Conservation (phyloP, 202 grass and related monocot genomes). For the Schoenoplectus tabernaemontani region DNA sequence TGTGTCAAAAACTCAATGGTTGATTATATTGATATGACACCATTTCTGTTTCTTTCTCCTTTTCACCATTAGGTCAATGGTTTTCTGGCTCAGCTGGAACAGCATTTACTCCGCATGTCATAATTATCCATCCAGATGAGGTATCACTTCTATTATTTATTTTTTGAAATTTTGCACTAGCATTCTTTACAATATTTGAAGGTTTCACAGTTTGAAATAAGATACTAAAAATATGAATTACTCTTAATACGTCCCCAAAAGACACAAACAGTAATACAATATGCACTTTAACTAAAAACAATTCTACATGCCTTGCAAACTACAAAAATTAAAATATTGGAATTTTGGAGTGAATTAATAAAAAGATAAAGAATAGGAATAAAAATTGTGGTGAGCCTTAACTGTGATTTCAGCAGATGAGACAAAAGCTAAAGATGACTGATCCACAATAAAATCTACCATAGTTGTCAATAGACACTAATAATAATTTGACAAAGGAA, state of each 20-base stretch:
- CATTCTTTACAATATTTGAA: neutral
- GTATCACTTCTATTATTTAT: constrained; percentile 24
- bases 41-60: neutral
- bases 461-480: neutral
- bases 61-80: constrained; percentile 38
- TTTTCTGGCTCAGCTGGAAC: constrained; percentile 77
- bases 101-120: constrained; percentile 88
- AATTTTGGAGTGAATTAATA: no score
- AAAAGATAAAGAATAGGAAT: no score
- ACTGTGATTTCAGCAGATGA: neutral
- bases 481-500: neutral
- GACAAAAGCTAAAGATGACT: neutral
- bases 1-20: constrained; percentile 20
- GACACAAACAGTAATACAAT: no score
- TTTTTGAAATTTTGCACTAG: neutral
- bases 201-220: neutral
- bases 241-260: no score
- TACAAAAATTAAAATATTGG: no score
- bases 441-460: no score
- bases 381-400: no score
- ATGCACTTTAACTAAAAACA: no score
- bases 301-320: no score
- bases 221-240: no score
- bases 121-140: constrained; percentile 75
- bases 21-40: neutral